Conservation (phyloP, 2,329 filamentous ascomycete species). For the Aureobasidium mangrovei region DNA sequence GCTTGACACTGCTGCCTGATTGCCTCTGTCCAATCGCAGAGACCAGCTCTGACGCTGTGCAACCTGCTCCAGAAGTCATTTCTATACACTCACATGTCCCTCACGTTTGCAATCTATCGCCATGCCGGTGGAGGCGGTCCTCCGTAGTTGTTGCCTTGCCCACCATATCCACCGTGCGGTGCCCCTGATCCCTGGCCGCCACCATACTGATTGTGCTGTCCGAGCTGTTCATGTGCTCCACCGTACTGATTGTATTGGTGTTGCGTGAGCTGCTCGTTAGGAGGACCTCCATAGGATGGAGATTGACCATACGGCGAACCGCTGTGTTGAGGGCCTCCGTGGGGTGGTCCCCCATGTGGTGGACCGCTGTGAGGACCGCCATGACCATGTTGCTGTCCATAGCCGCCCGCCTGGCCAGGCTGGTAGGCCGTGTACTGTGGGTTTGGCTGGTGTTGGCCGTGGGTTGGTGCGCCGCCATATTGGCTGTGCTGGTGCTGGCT, state of each 20-base stretch:
- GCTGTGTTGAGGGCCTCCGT: not conserved
- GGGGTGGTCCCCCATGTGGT: conserved; percentile 2
- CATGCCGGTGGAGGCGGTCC: conserved; percentile 22
- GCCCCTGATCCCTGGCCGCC: not conserved
- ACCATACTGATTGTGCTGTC: not conserved
- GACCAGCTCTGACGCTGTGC: not conserved
- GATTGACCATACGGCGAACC: not conserved
- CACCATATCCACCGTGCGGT: conserved; percentile 12
- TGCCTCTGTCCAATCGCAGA: not conserved
- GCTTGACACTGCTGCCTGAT: not conserved
- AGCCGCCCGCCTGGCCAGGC: conserved; percentile 17
- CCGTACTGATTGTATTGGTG: conserved; percentile 13
- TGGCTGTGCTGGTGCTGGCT: conserved; percentile 17
- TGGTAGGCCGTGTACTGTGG: conserved; percentile 18
- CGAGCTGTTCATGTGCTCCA: conserved; percentile 3
- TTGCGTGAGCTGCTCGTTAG: conserved; percentile 6
- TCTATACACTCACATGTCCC: not conserved
- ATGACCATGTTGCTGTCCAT: conserved; percentile 13
- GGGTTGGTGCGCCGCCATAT: conserved; percentile 15
- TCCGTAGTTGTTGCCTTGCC: conserved; percentile 16
- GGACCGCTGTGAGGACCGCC: conserved; percentile 4
- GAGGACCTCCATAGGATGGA: not conserved
- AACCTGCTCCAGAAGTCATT: not conserved
- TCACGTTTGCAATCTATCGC: conserved; percentile 17
- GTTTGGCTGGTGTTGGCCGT: conserved; percentile 18